phyloP scores from a whole-genome alignment of 345 rosid species.

The Noccaea caerulescens region DNA sequence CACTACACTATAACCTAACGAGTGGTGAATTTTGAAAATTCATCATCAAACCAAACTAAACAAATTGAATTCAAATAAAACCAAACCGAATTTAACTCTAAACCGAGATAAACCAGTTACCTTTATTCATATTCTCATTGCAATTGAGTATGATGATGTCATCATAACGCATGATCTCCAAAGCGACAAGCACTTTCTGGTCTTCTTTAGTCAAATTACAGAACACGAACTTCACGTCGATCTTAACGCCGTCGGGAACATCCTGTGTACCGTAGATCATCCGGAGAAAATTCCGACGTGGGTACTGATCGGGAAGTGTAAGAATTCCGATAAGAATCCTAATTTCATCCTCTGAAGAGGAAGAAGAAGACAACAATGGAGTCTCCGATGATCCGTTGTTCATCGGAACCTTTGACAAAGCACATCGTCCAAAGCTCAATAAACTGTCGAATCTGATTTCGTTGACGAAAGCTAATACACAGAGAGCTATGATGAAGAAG shows the following conservation, averaged over 20 bases:
- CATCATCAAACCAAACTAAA: not conserved
- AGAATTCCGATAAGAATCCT: slow-evolving; percentile 77
- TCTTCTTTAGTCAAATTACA: slow-evolving; percentile 92
- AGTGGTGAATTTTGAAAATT: not conserved
- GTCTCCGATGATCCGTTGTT: slow-evolving; percentile 24
- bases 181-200: slow-evolving; percentile 76
- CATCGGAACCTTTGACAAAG: slow-evolving; percentile 37
- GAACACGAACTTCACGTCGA: slow-evolving; percentile 88
- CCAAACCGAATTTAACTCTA: not conserved
- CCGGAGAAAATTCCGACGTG: slow-evolving; percentile 70
- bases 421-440: slow-evolving; percentile 54
- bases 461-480: slow-evolving; percentile 62
- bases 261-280: slow-evolving; percentile 70
- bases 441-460: slow-evolving; percentile 58
- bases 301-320: slow-evolving; percentile 85
- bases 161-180: slow-evolving; percentile 85
- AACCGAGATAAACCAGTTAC: slow-evolving; percentile 37
- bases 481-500: slow-evolving; percentile 64
- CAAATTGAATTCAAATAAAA: not conserved
- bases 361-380: slow-evolving; percentile 45
- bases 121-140: slow-evolving; percentile 84
- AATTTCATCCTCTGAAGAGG: slow-evolving; percentile 44
- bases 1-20: not conserved
- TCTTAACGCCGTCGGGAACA: slow-evolving; percentile 44
- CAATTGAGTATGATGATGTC: slow-evolving; percentile 81